Percentiles rank a stretch among this genome's conserved stretches.
phyloP scores from a whole-genome alignment of 73 alveolate species.

The Symbiodinium natans region DNA sequence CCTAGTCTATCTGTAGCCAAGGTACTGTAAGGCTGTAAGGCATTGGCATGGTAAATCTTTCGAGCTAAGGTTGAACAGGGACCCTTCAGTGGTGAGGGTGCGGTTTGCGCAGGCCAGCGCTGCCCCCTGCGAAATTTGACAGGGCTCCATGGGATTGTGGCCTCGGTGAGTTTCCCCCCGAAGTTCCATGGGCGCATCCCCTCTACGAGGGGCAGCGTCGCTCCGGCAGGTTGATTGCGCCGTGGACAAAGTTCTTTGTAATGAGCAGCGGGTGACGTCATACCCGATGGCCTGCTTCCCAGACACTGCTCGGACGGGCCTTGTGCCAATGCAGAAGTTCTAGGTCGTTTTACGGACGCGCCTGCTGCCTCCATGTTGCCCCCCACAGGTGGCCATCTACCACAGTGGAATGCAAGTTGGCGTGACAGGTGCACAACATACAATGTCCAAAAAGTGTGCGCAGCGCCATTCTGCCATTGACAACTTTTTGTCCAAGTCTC shows the following conservation, averaged over 20 bases:
- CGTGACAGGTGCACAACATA: conserved; percentile 6
- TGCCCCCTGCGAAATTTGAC: neutral
- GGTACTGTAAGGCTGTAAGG: no score
- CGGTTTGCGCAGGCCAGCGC: conserved; percentile 76
- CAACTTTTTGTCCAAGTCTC: no score
- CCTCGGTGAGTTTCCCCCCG: no score
- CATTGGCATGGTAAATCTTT: no score
- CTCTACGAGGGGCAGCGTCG: no score
- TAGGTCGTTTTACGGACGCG: no score
- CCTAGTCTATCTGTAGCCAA: no score
- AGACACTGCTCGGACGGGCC: neutral
- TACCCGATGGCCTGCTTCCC: conserved; percentile 46
- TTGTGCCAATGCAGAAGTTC: neutral
- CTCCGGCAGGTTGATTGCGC: conserved; percentile 75
- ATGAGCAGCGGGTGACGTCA: conserved; percentile 57
- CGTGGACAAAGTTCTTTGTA: conserved; percentile 66
- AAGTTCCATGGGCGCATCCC: no score
- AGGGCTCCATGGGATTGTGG: neutral
- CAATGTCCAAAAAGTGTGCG: no score
- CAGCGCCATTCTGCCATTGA: no score
- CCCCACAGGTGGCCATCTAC: conserved; percentile 75
- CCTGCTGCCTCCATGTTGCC: neutral
- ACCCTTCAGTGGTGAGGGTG: conserved; percentile 28
- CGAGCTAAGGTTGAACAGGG: conserved; percentile 36
- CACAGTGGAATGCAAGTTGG: conserved; percentile 34